These are phyloP conservation scores for Paraurostyla sp. DNA, from an alignment of 73 alveolate species.

Conservation along the genomic window DNA sequence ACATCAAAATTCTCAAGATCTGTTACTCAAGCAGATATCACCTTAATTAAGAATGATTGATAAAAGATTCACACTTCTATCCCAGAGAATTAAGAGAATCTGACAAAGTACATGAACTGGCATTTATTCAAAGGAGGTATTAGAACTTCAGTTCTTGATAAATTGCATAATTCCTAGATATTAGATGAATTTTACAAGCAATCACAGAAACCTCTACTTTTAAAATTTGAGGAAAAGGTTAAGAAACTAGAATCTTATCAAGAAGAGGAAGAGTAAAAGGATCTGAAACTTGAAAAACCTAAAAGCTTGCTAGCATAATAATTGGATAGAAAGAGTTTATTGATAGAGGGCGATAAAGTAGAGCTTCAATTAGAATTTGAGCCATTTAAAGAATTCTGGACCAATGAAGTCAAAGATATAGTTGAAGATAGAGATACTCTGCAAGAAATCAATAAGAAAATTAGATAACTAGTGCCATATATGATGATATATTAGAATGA, in stretches of 20 bases:
- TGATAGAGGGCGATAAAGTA: slow-evolving; percentile 46
- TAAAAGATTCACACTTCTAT: neutral
- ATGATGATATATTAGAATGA: slow-evolving; percentile 58
- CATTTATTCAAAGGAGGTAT: slow-evolving; percentile 54
- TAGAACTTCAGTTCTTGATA: neutral
- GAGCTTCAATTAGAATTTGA: neutral
- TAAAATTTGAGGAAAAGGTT: neutral
- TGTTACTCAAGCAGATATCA: neutral
- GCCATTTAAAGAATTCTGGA: neutral
- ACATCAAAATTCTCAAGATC: slow-evolving; percentile 31
- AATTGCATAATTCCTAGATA: neutral
- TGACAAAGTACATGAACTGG: slow-evolving; percentile 49
- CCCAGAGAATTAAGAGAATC: neutral
- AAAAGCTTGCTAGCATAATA: neutral
- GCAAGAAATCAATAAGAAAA: neutral
- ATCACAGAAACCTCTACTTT: neutral
- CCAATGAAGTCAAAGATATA: slow-evolving; percentile 12
- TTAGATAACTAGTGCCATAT: slow-evolving; percentile 62
- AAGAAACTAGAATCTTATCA: neutral
- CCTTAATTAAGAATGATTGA: neutral
- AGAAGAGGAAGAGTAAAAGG: slow-evolving; percentile 2
- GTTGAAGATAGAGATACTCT: slow-evolving; percentile 15
- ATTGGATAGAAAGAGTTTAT: neutral
- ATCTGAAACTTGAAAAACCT: neutral
- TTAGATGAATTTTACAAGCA: neutral